Conservation (phyloP, 1,284 basidiomycete genomes). For the Leccinum huronense region DNA sequence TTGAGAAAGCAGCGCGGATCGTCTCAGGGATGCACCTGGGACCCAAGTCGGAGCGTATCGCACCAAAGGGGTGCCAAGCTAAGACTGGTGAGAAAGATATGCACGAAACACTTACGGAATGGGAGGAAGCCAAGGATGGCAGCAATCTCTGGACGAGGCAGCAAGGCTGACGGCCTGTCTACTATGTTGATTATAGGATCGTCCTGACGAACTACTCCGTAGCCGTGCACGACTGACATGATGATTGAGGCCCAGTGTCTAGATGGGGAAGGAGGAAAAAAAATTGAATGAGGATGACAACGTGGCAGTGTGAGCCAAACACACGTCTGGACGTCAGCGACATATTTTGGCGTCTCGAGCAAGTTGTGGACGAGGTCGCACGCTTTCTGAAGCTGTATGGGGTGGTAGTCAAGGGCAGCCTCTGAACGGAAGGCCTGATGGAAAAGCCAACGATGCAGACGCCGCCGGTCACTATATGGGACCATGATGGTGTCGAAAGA, state of each 20-base stretch:
- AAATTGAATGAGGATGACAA: neutral
- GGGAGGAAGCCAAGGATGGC: conserved; percentile 32
- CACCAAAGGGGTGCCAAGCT: conserved; percentile 17
- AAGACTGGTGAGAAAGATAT: neutral
- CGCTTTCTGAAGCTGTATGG: conserved; percentile 29
- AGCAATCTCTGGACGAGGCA: conserved; percentile 27
- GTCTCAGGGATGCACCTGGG: conserved; percentile 31
- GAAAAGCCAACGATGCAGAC: conserved; percentile 31
- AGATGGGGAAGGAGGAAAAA: neutral
- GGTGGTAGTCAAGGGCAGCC: conserved; percentile 23
- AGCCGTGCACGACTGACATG: conserved; percentile 33
- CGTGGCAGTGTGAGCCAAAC: neutral
- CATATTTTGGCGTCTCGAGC: conserved; percentile 23
- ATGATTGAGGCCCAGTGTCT: conserved; percentile 33
- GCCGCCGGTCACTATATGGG: conserved; percentile 31
- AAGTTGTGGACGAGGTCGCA: conserved; percentile 30
- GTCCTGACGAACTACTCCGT: conserved; percentile 24
- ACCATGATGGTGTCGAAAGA: conserved; percentile 31
- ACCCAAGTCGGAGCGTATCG: conserved; percentile 31
- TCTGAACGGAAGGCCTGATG: conserved; percentile 30
- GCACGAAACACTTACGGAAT: conserved; percentile 20
- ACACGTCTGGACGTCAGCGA: conserved; percentile 29
- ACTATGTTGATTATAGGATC: conserved; percentile 31
- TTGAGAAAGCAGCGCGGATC: conserved; percentile 25
- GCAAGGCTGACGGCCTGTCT: conserved; percentile 25